Evolutionary conservation across 148 eudicot genomes (phyloP).

Genomic region (Silene latifolia): DNA sequence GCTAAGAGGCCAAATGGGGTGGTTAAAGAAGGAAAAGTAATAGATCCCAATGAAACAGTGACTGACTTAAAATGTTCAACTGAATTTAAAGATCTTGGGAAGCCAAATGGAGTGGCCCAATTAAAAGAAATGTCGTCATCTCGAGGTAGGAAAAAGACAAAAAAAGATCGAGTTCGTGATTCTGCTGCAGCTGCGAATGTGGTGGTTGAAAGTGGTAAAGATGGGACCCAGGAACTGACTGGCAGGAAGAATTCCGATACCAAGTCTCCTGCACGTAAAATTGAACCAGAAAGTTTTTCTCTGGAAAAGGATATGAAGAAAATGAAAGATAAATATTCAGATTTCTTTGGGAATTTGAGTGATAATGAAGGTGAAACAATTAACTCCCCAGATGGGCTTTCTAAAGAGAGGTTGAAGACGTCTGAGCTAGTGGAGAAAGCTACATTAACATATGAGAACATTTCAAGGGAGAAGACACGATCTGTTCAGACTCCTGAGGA

Average conservation of each 20-base stretch:
- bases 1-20: conserved; percentile 40
- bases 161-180: conserved; percentile 35
- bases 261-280: conserved; percentile 25
- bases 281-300: conserved; percentile 31
- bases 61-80: conserved; percentile 19
- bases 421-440: conserved; percentile 39
- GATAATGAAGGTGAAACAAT: conserved; percentile 57
- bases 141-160: conserved; percentile 43
- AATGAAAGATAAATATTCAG: conserved; percentile 57
- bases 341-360: conserved; percentile 82
- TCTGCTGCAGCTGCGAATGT: conserved; percentile 26
- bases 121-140: conserved; percentile 40
- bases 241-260: conserved; percentile 24
- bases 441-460: conserved; percentile 27
- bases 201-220: conserved; percentile 30
- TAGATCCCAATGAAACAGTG: conserved; percentile 23
- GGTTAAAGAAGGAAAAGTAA: conserved; percentile 29
- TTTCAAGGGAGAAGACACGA: conserved; percentile 33
- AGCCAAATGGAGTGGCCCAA: conserved; percentile 22
- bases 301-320: conserved; percentile 36
- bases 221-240: conserved; percentile 32
- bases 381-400: conserved; percentile 47
- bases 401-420: conserved; percentile 33
- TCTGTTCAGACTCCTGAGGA: conserved; percentile 34
- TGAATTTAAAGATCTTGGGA: conserved; percentile 29